Evolutionary conservation across 345 rosid genomes (phyloP).

Genomic region (Euphorbia lathyris): DNA sequence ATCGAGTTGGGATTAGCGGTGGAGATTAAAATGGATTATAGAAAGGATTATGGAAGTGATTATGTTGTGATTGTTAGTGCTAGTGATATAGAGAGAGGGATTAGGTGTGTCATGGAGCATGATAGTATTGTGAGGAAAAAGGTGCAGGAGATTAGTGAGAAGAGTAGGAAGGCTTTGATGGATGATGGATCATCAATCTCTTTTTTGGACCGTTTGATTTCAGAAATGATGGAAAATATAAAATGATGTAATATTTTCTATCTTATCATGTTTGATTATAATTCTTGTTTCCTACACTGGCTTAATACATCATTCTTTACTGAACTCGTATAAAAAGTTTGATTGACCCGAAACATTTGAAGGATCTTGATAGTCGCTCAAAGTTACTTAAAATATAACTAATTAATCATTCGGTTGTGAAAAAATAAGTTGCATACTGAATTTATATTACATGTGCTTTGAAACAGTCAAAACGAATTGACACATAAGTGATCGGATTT

Average conservation of each 20-base stretch:
- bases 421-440: no score
- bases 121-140: conserved; percentile 5
- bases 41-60: background rate
- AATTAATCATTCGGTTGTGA: no score
- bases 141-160: conserved; percentile 6
- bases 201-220: conserved; percentile 5
- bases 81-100: conserved; percentile 16
- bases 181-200: conserved; percentile 15
- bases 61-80: background rate
- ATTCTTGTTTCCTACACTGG: no score
- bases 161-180: conserved; percentile 1
- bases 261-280: no score
- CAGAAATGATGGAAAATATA: conserved; percentile 1
- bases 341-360: no score
- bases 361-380: no score
- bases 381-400: no score
- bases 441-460: no score
- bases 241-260: background rate
- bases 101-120: conserved; percentile 14
- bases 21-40: conserved; percentile 18
- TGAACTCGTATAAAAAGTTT: no score
- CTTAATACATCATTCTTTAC: no score
- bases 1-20: conserved; percentile 12
- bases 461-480: no score
- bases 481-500: no score